Conservation (phyloP, 176 grass and related monocot species). For the maize (Zea mays) region DNA sequence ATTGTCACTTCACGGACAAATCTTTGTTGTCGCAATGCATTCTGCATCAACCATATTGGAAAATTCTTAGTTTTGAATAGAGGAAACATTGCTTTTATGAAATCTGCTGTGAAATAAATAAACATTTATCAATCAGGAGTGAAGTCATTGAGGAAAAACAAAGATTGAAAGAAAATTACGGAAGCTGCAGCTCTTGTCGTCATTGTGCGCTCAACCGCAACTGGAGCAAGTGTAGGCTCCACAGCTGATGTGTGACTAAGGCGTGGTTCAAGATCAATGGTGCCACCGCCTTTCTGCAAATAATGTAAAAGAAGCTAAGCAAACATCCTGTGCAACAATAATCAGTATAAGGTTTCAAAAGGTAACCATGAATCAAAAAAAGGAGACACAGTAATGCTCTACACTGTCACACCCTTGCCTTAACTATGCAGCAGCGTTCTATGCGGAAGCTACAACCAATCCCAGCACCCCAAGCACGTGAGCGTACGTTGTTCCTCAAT, state of each 20-base stretch:
- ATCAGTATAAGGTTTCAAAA: conserved; percentile 14
- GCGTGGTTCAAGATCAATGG: conserved; percentile 77
- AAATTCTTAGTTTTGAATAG: conserved; percentile 3
- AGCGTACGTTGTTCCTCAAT: conserved; percentile 93
- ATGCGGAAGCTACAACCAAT: conserved; percentile 93
- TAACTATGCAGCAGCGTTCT: conserved; percentile 91
- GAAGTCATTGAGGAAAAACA: neutral
- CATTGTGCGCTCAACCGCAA: conserved; percentile 90
- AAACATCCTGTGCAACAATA: conserved; percentile 18
- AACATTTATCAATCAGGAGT: neutral
- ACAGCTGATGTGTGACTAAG: conserved; percentile 92
- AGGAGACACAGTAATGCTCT: neutral
- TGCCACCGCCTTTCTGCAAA: conserved; percentile 85
- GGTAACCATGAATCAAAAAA: neutral
- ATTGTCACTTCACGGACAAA: conserved; percentile 95
- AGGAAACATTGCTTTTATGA: conserved; percentile 18
- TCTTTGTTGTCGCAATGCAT: conserved; percentile 88
- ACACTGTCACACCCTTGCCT: conserved; percentile 50
- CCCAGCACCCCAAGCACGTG: conserved; percentile 94
- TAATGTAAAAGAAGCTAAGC: conserved; percentile 38
- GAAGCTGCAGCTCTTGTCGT: conserved; percentile 94
- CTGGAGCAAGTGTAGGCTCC: conserved; percentile 91
- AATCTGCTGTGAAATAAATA: neutral
- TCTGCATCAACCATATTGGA: conserved; percentile 53
- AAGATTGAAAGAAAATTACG: conserved; percentile 48